A percentile compares a stretch with the other conserved stretches of the same genome.
Evolutionary conservation across 305 asterid genomes (phyloP).

Genomic region (Fraxinus ornus): DNA sequence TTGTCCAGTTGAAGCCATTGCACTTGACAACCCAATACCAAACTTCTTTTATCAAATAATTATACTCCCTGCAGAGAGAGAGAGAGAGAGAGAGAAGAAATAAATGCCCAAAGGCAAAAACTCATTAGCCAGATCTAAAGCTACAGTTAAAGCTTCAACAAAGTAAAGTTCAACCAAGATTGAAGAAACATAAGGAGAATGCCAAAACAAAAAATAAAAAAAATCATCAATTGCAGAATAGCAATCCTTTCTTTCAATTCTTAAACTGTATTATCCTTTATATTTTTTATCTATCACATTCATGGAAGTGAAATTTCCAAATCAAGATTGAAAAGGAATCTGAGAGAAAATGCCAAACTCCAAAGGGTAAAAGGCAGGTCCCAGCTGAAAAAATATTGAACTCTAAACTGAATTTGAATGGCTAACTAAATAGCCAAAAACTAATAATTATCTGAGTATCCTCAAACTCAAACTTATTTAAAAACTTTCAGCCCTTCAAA

Average conservation of each 20-base stretch:
- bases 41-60: constrained; percentile 7
- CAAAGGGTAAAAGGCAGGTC: not conserved
- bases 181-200: not conserved
- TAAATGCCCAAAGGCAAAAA: not conserved
- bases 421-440: not conserved
- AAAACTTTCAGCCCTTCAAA: not conserved
- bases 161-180: not conserved
- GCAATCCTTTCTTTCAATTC: not conserved
- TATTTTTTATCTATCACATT: not conserved
- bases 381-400: not conserved
- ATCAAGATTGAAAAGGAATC: not conserved
- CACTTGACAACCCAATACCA: not conserved
- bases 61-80: not conserved
- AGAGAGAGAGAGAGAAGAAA: not conserved
- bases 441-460: not conserved
- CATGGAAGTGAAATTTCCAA: not conserved
- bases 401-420: not conserved
- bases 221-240: not conserved
- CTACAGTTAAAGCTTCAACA: not conserved
- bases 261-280: not conserved
- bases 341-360: not conserved
- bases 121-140: not conserved
- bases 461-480: not conserved
- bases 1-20: constrained; percentile 67
- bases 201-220: not conserved